Conservation (phyloP, 495 filamentous ascomycete genomes). For the Neurospora sp. region DNA sequence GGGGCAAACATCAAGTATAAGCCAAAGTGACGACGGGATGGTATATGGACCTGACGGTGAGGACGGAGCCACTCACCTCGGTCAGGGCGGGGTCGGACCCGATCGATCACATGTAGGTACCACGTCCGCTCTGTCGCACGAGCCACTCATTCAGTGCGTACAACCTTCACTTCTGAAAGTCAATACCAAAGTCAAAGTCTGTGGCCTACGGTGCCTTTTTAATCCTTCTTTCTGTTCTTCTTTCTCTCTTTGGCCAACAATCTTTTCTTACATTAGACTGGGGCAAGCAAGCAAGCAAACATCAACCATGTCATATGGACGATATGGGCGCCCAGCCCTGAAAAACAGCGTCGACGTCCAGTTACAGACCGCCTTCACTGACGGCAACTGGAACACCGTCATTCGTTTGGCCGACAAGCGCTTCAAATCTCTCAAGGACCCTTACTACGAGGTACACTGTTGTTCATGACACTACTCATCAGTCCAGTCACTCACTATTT, state of each 20-base stretch:
- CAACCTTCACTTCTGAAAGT: background rate
- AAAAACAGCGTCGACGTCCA: constrained; percentile 29
- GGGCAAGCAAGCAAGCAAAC: background rate
- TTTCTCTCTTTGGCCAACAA: background rate
- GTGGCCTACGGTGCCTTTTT: background rate
- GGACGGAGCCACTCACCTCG: background rate
- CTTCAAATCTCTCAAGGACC: constrained; percentile 31
- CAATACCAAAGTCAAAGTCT: background rate
- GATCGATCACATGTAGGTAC: background rate
- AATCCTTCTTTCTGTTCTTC: background rate
- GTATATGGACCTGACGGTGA: background rate
- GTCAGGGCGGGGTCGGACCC: background rate
- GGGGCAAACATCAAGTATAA: background rate
- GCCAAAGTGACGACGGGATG: background rate
- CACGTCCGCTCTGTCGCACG: background rate
- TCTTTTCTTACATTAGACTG: background rate
- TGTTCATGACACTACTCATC: background rate
- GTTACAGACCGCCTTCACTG: constrained; percentile 30
- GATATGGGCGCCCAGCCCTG: constrained; percentile 21
- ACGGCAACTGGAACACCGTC: constrained; percentile 33
- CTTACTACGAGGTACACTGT: constrained; percentile 32
- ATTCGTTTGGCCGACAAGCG: constrained; percentile 33
- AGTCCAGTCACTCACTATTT: constrained; percentile 1
- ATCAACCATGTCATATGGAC: constrained; percentile 14
- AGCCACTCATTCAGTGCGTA: background rate